Percentiles rank a stretch among this genome's conserved stretches.
Conservation (phyloP, 1,284 basidiomycete genomes). For the Ceratobasidium papillatum region DNA sequence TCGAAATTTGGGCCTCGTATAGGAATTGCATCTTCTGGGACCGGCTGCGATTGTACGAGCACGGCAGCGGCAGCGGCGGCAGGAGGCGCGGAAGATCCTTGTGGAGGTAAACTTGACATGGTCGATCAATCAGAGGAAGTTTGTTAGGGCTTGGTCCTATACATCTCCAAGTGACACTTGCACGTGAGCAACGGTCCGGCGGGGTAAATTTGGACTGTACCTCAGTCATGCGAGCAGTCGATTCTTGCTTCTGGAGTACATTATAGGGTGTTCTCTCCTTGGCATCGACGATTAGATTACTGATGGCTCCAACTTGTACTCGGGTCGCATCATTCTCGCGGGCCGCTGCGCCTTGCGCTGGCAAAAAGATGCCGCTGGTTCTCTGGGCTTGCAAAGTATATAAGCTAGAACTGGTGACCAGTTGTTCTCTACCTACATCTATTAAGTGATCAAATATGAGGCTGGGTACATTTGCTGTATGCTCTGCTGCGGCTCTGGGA, state of each 20-base stretch:
- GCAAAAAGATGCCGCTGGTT: not conserved
- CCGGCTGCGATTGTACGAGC: constrained; percentile 77
- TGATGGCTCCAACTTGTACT: constrained; percentile 9
- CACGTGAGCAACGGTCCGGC: constrained; percentile 11
- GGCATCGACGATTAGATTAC: not conserved
- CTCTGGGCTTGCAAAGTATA: not conserved
- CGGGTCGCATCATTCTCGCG: not conserved
- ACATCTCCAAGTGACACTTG: not conserved
- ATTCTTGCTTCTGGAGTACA: constrained; percentile 19
- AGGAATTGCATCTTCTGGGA: constrained; percentile 75
- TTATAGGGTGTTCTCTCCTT: constrained; percentile 7
- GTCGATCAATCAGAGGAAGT: constrained; percentile 22
- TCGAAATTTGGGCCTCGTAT: constrained; percentile 92
- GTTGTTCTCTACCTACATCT: not conserved
- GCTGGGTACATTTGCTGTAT: not conserved
- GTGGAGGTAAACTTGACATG: constrained; percentile 28
- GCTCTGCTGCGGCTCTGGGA: constrained; percentile 3
- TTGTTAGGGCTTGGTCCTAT: constrained; percentile 5
- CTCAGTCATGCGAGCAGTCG: constrained; percentile 13
- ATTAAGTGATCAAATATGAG: not conserved
- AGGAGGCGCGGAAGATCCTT: constrained; percentile 51
- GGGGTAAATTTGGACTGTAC: not conserved
- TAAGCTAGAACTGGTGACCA: not conserved
- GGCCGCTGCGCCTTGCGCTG: constrained; percentile 9
- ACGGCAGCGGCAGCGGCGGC: constrained; percentile 73